Percentiles rank a stretch among this genome's conserved stretches.
phyloP scores from a whole-genome alignment of 306 rosid genomes.

The Cicer arietinum region DNA sequence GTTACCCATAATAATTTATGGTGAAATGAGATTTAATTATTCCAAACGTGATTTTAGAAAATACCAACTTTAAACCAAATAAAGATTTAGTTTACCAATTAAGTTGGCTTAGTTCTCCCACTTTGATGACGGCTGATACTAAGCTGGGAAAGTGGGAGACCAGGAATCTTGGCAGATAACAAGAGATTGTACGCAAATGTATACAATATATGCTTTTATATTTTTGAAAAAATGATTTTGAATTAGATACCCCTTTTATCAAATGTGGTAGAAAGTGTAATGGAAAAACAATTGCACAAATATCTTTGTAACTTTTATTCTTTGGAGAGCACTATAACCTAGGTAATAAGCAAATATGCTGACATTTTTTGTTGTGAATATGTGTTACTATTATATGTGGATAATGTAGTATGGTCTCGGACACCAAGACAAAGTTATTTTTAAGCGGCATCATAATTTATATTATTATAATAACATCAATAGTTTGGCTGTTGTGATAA shows the following conservation, averaged over 20 bases:
- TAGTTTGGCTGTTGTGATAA: conserved; percentile 24
- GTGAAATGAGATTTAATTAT: no score
- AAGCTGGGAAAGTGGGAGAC: conserved; percentile 54
- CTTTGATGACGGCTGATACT: conserved; percentile 44
- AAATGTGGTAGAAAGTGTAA: conserved; percentile 46
- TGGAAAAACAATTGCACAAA: background rate
- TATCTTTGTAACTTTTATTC: conserved; percentile 42
- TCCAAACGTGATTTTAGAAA: no score
- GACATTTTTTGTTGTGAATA: conserved; percentile 39
- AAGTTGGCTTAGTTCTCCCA: conserved; percentile 38
- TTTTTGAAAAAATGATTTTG: conserved; percentile 22
- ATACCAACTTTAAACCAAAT: no score
- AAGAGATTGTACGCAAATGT: conserved; percentile 52
- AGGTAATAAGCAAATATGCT: conserved; percentile 39
- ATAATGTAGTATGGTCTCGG: conserved; percentile 33
- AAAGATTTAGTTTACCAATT: conserved; percentile 27
- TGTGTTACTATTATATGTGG: conserved; percentile 36
- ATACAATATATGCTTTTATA: conserved; percentile 42
- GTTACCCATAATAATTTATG: no score
- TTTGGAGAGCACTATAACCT: conserved; percentile 24
- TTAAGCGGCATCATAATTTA: conserved; percentile 21
- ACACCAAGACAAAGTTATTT: conserved; percentile 42
- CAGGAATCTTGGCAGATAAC: conserved; percentile 70
- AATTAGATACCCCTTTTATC: conserved; percentile 59
- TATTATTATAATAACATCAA: conserved; percentile 8